Evolutionary conservation across 192 early-diverging fungal species (phyloP), one percentile per base, ranked within the genome.

Genomic region (Gaertneriomyces sp.): DNA sequence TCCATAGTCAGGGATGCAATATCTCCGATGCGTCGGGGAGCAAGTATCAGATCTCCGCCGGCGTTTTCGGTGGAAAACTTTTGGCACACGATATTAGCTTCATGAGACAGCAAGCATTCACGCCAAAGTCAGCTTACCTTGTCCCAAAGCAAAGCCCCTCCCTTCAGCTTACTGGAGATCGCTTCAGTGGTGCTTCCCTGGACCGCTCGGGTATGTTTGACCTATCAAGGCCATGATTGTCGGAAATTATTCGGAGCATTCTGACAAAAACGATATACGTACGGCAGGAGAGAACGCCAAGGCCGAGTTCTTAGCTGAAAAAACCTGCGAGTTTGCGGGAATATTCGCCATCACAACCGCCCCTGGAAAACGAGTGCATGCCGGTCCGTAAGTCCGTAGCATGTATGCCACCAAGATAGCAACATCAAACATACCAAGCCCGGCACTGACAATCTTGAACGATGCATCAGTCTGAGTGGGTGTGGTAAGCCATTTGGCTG

Each of bases 1-100:
- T 63, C 61, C 54, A 63, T 60, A 3, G 40, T 25, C 11, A 63
- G 4, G 11, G 47, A 19, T 33, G 61, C 61, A 17, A 63, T 19
- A 57, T 63, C 61, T 25, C 61, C 61, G 53, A 63, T 58, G 4
- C 25, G 14, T 25, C 53, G 50, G 14, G 61, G 61, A 14, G 61
- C 61, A n/a, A 63, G 50, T 10, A 63, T 25, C 9, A 63, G 49
- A 39, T 57, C 55, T 17, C 55, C 55, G 6, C 16, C 17, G 4
- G 55, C 16, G 14, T 38, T 38, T 16, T 12, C 53, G 5, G 55
- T 57, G 16, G 16, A 39, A 39, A 57, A 39, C 55, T 57, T 17
- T 47, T 25, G 14, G 55, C 49, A 9, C 19, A 5, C 55, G 55
- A 6, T n/a, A 9, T 57, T 5, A 57, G 55, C 14, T 57, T 57